Evolutionary conservation across 768 basidiomycete species (phyloP).

Genomic region (Termitomyces sp.): DNA sequence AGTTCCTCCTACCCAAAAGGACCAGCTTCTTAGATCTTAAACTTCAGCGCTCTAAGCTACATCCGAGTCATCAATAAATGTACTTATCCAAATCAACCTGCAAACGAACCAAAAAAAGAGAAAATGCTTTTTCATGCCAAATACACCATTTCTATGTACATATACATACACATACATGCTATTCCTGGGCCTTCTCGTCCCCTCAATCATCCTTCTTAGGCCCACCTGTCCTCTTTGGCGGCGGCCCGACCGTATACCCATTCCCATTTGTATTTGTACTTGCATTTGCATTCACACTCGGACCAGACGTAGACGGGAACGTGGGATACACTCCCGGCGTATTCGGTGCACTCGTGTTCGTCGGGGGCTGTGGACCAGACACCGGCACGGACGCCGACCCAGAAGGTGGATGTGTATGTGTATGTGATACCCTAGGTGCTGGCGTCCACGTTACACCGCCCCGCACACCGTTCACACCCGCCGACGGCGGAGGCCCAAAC

Average conservation of each 20-base stretch:
- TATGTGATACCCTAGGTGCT: constrained; percentile 3
- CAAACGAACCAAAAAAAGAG: no score
- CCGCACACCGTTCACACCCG: constrained; percentile 10
- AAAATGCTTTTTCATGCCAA: not conserved
- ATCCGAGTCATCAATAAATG: no score
- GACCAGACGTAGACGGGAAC: constrained; percentile 31
- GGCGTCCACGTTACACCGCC: constrained; percentile 14
- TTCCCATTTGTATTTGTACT: constrained; percentile 23
- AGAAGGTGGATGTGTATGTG: not conserved
- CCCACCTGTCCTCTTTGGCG: constrained; percentile 18
- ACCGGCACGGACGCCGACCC: not conserved
- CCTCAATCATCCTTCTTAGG: constrained; percentile 36
- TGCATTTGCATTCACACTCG: constrained; percentile 23
- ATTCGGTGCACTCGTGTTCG: constrained; percentile 16
- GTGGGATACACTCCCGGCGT: constrained; percentile 30
- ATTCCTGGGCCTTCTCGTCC: no score
- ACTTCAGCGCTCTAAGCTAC: no score
- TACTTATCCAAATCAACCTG: no score
- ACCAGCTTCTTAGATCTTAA: no score
- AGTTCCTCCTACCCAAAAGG: no score
- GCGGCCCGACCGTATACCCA: constrained; percentile 21
- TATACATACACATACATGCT: not conserved
- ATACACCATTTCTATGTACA: not conserved
- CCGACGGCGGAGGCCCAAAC: constrained; percentile 11
- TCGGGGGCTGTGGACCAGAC: not conserved